Evolutionary conservation across 176 grass and related monocot species (phyloP).

Genomic region (Carex pumila): DNA sequence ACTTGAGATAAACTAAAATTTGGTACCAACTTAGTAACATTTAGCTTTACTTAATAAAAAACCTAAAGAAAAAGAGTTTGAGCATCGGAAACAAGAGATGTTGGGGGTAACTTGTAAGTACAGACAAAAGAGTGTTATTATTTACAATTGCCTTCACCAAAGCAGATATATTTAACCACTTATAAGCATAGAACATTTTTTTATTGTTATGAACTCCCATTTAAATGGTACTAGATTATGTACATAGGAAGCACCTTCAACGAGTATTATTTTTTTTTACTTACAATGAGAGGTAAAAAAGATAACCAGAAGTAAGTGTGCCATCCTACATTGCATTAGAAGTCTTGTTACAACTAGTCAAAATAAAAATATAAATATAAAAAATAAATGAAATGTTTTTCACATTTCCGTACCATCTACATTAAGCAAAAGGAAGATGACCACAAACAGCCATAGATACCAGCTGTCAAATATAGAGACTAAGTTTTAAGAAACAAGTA

Average conservation of each 20-base stretch:
- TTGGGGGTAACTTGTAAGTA: not conserved
- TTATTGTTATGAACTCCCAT: not conserved
- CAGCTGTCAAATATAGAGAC: constrained; percentile 40
- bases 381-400: not conserved
- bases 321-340: constrained; percentile 80
- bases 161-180: not conserved
- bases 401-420: constrained; percentile 50
- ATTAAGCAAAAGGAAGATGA: constrained; percentile 80
- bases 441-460: constrained; percentile 84
- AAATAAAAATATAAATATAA: not conserved
- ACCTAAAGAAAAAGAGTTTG: not conserved
- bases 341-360: not conserved
- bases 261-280: constrained; percentile 23
- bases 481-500: not conserved
- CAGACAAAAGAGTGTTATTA: not conserved
- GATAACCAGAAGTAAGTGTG: constrained; percentile 93
- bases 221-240: not conserved
- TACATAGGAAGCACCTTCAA: not conserved
- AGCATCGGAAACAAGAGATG: constrained; percentile 16
- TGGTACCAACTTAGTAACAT: not conserved
- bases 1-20: not conserved
- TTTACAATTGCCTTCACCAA: not conserved
- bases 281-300: constrained; percentile 90
- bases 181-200: not conserved
- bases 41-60: not conserved